These are phyloP conservation scores for Ogataea pilisensis DNA, from an alignment of 805 yeast species.

Conservation along the genomic window DNA sequence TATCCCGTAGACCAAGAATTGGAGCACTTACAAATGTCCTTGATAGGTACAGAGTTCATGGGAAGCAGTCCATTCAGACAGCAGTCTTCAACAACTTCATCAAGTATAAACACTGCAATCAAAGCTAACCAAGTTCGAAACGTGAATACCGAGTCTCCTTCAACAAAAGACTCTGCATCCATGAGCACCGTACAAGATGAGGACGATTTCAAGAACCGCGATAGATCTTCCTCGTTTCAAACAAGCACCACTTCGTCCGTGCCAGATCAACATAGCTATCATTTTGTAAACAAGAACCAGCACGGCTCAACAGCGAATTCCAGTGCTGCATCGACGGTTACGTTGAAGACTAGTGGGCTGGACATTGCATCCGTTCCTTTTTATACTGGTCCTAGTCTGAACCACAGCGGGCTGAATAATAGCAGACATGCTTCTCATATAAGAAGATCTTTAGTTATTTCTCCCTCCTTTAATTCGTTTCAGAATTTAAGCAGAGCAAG, in stretches of 20 bases:
- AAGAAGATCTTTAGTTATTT: conserved; percentile 29
- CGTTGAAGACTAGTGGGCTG: conserved; percentile 6
- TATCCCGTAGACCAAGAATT: too few relatives aligned
- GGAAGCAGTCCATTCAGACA: not conserved
- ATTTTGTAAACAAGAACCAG: conserved; percentile 2
- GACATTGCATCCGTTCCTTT: conserved; percentile 18
- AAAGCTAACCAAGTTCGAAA: not conserved
- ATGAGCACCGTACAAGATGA: conserved; percentile 33
- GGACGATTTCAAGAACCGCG: conserved; percentile 29
- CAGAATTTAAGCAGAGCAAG: conserved; percentile 3
- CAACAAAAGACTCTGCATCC: conserved; percentile 27
- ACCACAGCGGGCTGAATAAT: conserved; percentile 17
- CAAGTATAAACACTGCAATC: not conserved
- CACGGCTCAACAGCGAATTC: conserved; percentile 1
- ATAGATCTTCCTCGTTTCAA: conserved; percentile 35
- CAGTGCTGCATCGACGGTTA: not conserved
- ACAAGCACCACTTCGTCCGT: conserved; percentile 32
- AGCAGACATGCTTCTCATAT: conserved; percentile 28
- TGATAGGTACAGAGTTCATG: not conserved
- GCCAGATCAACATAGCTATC: conserved; percentile 3
- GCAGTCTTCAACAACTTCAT: not conserved
- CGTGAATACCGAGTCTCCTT: not conserved
- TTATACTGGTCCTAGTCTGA: conserved; percentile 30
- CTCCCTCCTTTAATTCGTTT: conserved; percentile 30
- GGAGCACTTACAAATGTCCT: not conserved